phyloP scores from a whole-genome alignment of 345 rosid species.

The Tarenaya hassleriana region DNA sequence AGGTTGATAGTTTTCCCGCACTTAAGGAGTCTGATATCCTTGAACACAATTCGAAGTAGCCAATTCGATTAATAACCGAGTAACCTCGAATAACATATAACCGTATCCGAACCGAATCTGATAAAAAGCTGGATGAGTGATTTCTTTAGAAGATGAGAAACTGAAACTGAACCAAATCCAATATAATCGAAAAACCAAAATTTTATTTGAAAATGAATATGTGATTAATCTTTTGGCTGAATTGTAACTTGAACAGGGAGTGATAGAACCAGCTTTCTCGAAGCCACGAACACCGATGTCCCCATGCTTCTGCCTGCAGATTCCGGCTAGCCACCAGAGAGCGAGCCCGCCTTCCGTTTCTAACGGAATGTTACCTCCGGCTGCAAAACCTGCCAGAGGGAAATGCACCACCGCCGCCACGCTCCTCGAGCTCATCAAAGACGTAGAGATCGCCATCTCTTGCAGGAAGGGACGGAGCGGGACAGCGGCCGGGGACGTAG shows the following conservation, averaged over 20 bases:
- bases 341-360: conserved; percentile 46
- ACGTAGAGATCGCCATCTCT: conserved; percentile 85
- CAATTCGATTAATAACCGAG: no score
- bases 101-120: no score
- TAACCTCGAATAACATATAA: no score
- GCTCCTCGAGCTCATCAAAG: conserved; percentile 74
- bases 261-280: conserved; percentile 73
- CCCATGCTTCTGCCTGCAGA: conserved; percentile 85
- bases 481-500: conserved; percentile 96
- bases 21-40: no score
- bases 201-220: no score
- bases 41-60: no score
- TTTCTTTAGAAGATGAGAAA: no score
- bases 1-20: no score
- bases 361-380: conserved; percentile 66
- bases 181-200: no score
- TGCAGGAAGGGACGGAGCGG: conserved; percentile 86
- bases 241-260: conserved; percentile 81
- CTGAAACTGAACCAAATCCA: no score
- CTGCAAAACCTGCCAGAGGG: conserved; percentile 71
- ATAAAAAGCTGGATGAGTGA: no score
- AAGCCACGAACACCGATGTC: conserved; percentile 63
- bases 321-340: conserved; percentile 44
- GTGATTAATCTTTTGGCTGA: no score
- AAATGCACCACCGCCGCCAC: conserved; percentile 63